Percentiles rank a stretch among this genome's conserved stretches.
Conservation (phyloP, 2,329 filamentous ascomycete genomes). For the Chrysosphaeria jannelii region DNA sequence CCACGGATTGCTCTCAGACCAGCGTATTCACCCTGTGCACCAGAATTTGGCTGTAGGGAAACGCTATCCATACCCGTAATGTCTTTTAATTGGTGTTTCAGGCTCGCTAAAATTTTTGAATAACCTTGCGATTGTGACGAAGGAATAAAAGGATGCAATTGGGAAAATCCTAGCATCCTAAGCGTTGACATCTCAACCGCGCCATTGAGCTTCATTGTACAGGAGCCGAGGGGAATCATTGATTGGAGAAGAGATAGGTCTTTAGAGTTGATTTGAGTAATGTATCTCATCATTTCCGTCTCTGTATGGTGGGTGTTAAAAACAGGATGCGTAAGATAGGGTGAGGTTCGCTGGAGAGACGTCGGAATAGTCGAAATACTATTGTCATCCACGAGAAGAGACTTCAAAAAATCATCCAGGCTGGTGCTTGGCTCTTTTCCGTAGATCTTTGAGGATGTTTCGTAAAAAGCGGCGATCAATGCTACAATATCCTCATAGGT, state of each 20-base stretch:
- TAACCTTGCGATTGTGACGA: constrained; percentile 35
- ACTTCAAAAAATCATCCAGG: constrained; percentile 9
- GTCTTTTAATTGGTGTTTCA: constrained; percentile 45
- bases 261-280: constrained; percentile 76
- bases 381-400: constrained; percentile 9
- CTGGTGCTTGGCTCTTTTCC: not conserved
- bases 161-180: constrained; percentile 43
- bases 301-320: constrained; percentile 92
- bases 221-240: constrained; percentile 91
- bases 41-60: constrained; percentile 82
- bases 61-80: constrained; percentile 81
- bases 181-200: constrained; percentile 81
- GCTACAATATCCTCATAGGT: constrained; percentile 7
- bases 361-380: constrained; percentile 17
- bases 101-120: constrained; percentile 32
- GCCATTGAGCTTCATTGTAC: constrained; percentile 94
- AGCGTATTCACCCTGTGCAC: constrained; percentile 82
- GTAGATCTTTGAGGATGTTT: constrained; percentile 1
- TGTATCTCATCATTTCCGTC: constrained; percentile 80
- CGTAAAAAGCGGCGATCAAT: constrained; percentile 3
- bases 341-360: constrained; percentile 35
- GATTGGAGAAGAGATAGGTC: constrained; percentile 83
- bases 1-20: constrained; percentile 69
- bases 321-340: constrained; percentile 64
- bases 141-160: constrained; percentile 57